Conservation (phyloP, 2,329 filamentous ascomycete species). For the Didymella segeticola region DNA sequence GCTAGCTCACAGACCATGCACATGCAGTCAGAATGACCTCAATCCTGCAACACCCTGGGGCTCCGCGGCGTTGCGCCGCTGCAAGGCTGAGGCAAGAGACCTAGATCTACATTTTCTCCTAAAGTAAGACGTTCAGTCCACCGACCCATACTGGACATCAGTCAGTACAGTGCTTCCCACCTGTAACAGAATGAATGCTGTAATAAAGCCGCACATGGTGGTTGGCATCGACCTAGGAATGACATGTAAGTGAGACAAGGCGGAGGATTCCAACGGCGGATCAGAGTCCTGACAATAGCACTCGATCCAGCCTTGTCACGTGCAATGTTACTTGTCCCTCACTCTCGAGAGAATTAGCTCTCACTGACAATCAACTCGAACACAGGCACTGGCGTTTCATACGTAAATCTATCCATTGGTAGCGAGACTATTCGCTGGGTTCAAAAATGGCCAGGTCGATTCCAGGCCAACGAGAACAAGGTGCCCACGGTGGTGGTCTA, state of each 20-base stretch:
- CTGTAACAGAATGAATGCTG: constrained; percentile 22
- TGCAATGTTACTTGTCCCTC: no score
- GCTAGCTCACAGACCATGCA: no score
- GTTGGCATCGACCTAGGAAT: background rate
- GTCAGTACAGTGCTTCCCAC: no score
- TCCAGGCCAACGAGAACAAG: constrained; percentile 62
- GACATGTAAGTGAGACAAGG: background rate
- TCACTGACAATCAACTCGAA: background rate
- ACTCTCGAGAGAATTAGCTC: no score
- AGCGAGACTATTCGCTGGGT: constrained; percentile 42
- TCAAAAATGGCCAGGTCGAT: constrained; percentile 62
- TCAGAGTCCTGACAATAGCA: no score
- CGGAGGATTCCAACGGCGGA: background rate
- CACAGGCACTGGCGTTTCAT: constrained; percentile 43
- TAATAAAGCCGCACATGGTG: constrained; percentile 16
- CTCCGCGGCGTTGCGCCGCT: background rate
- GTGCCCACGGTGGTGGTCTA: constrained; percentile 60
- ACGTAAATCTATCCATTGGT: constrained; percentile 44
- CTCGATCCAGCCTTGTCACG: no score
- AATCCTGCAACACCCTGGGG: background rate
- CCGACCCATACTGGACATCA: background rate
- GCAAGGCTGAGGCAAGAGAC: background rate
- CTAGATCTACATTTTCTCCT: background rate
- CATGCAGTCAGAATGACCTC: no score
- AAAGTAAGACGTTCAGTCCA: background rate